Percentiles rank a stretch among this genome's conserved stretches.
These are phyloP conservation scores for Alternaria infectoria DNA, from an alignment of 2,329 filamentous ascomycete species.

Conservation along the genomic window DNA sequence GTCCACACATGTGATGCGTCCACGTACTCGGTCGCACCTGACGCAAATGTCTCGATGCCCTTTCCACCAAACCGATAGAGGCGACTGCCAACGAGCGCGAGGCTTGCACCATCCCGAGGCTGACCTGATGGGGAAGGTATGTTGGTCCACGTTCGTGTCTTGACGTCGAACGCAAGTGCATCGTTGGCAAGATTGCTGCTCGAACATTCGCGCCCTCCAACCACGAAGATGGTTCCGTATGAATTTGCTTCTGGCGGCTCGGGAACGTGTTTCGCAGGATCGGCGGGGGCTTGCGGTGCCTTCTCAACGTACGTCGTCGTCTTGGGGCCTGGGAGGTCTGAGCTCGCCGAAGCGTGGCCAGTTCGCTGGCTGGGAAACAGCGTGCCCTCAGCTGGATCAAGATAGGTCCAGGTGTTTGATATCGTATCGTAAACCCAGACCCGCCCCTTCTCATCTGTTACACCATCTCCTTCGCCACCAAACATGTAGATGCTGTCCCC, in stretches of 20 bases:
- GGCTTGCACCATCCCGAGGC: conserved; percentile 43
- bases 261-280: conserved; percentile 50
- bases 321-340: conserved; percentile 49
- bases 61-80: conserved; percentile 57
- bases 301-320: conserved; percentile 35
- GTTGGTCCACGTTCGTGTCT: conserved; percentile 57
- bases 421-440: conserved; percentile 55
- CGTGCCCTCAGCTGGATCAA: conserved; percentile 43
- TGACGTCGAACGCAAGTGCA: conserved; percentile 60
- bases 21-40: conserved; percentile 35
- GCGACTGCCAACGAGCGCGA: conserved; percentile 54
- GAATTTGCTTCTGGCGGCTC: conserved; percentile 48
- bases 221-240: conserved; percentile 60
- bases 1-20: conserved; percentile 45
- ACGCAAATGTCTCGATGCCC: conserved; percentile 27
- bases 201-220: conserved; percentile 52
- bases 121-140: conserved; percentile 55
- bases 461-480: conserved; percentile 46
- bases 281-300: conserved; percentile 50
- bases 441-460: conserved; percentile 44
- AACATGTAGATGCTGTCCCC: conserved; percentile 55
- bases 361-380: conserved; percentile 38
- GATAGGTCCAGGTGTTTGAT: conserved; percentile 49
- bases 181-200: conserved; percentile 48
- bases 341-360: conserved; percentile 47